Conservation (phyloP, 2,329 filamentous ascomycete species). For the Karstenula rhodostoma region DNA sequence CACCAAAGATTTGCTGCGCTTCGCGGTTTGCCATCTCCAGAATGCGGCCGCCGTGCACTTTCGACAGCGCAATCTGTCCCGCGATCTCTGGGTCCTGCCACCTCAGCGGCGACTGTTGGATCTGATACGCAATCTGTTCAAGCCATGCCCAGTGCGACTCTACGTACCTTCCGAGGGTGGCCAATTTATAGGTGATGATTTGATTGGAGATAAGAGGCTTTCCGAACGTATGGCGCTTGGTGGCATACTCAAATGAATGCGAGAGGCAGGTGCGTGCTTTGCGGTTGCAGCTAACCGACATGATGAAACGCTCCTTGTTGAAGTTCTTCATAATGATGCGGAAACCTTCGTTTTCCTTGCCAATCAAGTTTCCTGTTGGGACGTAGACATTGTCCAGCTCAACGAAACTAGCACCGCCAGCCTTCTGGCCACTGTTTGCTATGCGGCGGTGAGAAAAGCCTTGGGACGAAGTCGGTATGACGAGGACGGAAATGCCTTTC, state of each 20-base stretch:
- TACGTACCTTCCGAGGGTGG: conserved; percentile 39
- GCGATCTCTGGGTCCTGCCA: conserved; percentile 52
- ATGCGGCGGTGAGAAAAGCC: conserved; percentile 27
- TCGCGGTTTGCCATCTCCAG: conserved; percentile 61
- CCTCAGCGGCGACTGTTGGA: conserved; percentile 51
- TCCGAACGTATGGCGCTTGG: conserved; percentile 43
- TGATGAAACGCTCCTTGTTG: conserved; percentile 46
- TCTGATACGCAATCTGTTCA: conserved; percentile 31
- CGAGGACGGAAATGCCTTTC: conserved; percentile 40
- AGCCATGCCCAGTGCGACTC: conserved; percentile 41
- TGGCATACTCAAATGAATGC: conserved; percentile 40
- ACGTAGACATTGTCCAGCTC: conserved; percentile 46
- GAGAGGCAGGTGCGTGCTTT: conserved; percentile 38
- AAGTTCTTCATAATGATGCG: conserved; percentile 45
- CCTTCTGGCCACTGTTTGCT: conserved; percentile 12
- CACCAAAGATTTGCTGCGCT: conserved; percentile 64
- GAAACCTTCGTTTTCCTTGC: conserved; percentile 40
- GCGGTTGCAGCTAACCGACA: conserved; percentile 40
- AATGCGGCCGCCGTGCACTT: conserved; percentile 60
- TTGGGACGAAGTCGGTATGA: conserved; percentile 41
- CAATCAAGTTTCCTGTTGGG: conserved; percentile 39
- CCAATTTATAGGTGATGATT: conserved; percentile 43
- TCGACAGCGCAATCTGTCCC: conserved; percentile 52
- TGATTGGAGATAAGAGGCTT: conserved; percentile 44
- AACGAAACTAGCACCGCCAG: conserved; percentile 34